Evolutionary conservation across 495 filamentous ascomycete genomes (phyloP).

Genomic region (Talaromyces stipitatus): DNA sequence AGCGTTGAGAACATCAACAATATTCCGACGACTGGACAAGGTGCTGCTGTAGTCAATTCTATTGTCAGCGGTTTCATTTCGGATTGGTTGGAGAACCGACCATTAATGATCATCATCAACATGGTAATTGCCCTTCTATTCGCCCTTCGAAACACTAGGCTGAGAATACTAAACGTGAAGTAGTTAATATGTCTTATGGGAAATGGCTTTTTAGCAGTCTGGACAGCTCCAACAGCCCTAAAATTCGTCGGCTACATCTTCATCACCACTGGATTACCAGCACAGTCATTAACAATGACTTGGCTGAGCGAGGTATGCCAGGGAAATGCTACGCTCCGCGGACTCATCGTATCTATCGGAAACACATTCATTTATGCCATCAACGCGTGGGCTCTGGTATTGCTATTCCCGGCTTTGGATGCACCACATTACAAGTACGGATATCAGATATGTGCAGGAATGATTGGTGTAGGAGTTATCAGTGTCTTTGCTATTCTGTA

Average conservation of each 20-base stretch:
- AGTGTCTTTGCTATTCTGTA: background rate
- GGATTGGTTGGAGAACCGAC: background rate
- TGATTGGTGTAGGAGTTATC: background rate
- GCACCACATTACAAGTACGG: background rate
- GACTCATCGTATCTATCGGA: background rate
- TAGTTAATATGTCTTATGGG: background rate
- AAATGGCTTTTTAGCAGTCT: background rate
- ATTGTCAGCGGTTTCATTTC: background rate
- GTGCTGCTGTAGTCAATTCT: background rate
- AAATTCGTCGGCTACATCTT: slow-evolving; percentile 1
- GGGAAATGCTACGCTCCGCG: background rate
- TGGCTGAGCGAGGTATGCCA: background rate
- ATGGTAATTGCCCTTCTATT: background rate
- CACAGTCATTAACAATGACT: background rate
- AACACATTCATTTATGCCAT: background rate
- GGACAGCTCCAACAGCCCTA: background rate
- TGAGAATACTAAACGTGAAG: background rate
- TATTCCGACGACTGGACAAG: background rate
- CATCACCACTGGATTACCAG: background rate
- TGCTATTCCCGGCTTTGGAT: background rate
- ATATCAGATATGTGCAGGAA: background rate
- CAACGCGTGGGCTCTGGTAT: background rate
- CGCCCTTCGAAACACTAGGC: background rate
- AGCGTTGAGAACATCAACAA: background rate
- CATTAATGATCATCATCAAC: background rate